These are phyloP conservation scores for Ochetophila trinervis DNA, from an alignment of 306 rosid genomes.

Conservation along the genomic window DNA sequence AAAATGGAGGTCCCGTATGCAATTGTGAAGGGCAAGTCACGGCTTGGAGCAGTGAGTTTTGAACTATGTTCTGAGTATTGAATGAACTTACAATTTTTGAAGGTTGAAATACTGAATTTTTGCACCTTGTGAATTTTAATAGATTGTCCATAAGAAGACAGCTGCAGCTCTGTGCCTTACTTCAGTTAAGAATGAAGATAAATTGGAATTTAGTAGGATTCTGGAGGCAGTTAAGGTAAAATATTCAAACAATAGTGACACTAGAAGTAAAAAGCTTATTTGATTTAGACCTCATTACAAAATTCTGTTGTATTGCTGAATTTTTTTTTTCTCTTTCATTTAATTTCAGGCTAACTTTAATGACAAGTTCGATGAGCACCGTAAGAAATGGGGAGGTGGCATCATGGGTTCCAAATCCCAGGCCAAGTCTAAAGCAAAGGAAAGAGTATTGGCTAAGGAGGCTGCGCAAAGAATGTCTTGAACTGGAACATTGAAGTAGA, in stretches of 20 bases:
- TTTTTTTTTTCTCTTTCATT: background rate
- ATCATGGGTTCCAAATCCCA: slow-evolving; percentile 26
- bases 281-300: background rate
- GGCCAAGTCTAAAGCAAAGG: slow-evolving; percentile 46
- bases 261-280: background rate
- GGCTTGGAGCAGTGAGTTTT: background rate
- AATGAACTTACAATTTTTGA: too few relatives aligned
- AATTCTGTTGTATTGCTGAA: background rate
- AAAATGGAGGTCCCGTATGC: slow-evolving; percentile 54
- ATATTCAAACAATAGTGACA: background rate
- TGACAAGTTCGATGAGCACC: too few relatives aligned
- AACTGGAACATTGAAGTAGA: background rate
- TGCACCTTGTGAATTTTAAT: background rate
- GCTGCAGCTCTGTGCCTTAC: slow-evolving; percentile 52
- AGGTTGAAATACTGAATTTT: slow-evolving; percentile 19
- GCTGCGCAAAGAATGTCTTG: slow-evolving; percentile 53
- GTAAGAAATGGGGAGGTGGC: too few relatives aligned
- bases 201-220: slow-evolving; percentile 46
- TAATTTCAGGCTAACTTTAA: too few relatives aligned
- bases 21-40: slow-evolving; percentile 44
- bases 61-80: too few relatives aligned
- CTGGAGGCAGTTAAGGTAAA: slow-evolving; percentile 52
- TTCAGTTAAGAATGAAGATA: slow-evolving; percentile 51
- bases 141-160: slow-evolving; percentile 55
- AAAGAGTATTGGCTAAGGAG: slow-evolving; percentile 40